Evolutionary conservation across 2,329 filamentous ascomycete genomes (phyloP), one percentile per base, ranked within the genome.

Genomic region (Fusarium haematococcum): DNA sequence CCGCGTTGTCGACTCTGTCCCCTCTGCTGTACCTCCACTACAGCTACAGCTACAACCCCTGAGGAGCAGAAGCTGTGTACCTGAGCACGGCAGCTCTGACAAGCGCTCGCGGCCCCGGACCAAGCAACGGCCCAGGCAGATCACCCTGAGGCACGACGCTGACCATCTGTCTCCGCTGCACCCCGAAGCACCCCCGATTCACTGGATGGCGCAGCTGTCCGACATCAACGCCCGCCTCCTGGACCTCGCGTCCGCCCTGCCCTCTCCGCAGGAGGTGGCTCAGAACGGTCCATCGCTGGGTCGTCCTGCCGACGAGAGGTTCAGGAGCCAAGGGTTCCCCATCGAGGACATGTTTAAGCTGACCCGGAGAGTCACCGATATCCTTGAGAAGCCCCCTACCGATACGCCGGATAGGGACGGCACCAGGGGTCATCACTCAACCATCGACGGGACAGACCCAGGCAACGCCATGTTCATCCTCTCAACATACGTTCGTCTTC

Each of bases 331-430:
- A 66, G 80, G 77, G 27, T 86, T 85, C 54, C 83, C 84, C 4
- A 80, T 85, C 37, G 83, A 85, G 54, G 80, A 81, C 39, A 81
- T 86, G 76, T 86, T 85, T 75, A 79, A 83, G 63, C 78, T 85
- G 27, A 85, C 84, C 6, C 80, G 81, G 9, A 66, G 75, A 7
- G 81, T 85, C 9, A 79, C 84, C 18, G 80, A 84, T 37, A 78
- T 82, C 2, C 69, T 85, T 7, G 79, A 83, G 52, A 75, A 78
- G 27, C 63, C 80, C 3, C 68, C 76, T 1, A 61, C 69, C 3
- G 68, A 63, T 25, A 65, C 58, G 16, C 59, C 50, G 14, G 54
- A 57, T 7, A 43, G n/a, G n/a, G 67, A 68, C 27, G 59, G 63
- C 5, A 23, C 59, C 7, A 68, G 72, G 35, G 20, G 68, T 4